These are phyloP conservation scores for Penicillium verhagenii DNA, from an alignment of 495 filamentous ascomycete species.

Conservation along the genomic window DNA sequence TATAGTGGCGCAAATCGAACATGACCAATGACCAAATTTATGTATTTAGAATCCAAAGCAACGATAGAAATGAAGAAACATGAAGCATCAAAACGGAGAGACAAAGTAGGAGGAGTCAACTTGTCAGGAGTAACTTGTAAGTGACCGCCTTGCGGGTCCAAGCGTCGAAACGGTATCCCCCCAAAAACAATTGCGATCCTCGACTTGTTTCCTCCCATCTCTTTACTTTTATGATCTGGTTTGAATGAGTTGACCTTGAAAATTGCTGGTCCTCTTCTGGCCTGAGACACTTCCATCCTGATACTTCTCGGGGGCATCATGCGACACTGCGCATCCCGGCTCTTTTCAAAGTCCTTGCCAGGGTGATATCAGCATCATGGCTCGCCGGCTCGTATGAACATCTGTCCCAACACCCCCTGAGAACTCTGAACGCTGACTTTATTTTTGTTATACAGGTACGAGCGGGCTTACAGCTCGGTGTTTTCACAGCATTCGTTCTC, in stretches of 20 bases:
- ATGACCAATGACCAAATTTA: not conserved
- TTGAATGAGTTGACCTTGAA: conserved; percentile 23
- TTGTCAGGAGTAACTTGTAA: conserved; percentile 16
- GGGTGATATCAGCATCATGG: conserved; percentile 41
- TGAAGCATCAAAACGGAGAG: not conserved
- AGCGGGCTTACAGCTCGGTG: conserved; percentile 75
- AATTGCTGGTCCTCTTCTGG: conserved; percentile 31
- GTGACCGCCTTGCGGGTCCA: conserved; percentile 25
- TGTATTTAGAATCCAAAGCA: conserved; percentile 8
- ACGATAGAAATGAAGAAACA: conserved; percentile 9
- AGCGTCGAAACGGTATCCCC: conserved; percentile 16
- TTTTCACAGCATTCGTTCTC: conserved; percentile 64
- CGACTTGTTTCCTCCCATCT: conserved; percentile 1
- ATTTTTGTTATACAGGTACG: conserved; percentile 54
- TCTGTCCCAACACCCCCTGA: conserved; percentile 4
- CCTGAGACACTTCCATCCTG: not conserved
- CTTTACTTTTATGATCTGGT: conserved; percentile 11
- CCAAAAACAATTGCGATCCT: conserved; percentile 16
- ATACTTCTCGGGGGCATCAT: conserved; percentile 18
- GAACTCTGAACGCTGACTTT: conserved; percentile 8
- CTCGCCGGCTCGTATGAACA: conserved; percentile 45
- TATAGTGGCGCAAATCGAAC: no score
- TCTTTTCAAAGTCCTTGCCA: conserved; percentile 33
- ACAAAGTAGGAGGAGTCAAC: not conserved
- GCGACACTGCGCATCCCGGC: conserved; percentile 23